phyloP scores from a whole-genome alignment of 2,329 filamentous ascomycete genomes.

The Corynespora cassiicola region DNA sequence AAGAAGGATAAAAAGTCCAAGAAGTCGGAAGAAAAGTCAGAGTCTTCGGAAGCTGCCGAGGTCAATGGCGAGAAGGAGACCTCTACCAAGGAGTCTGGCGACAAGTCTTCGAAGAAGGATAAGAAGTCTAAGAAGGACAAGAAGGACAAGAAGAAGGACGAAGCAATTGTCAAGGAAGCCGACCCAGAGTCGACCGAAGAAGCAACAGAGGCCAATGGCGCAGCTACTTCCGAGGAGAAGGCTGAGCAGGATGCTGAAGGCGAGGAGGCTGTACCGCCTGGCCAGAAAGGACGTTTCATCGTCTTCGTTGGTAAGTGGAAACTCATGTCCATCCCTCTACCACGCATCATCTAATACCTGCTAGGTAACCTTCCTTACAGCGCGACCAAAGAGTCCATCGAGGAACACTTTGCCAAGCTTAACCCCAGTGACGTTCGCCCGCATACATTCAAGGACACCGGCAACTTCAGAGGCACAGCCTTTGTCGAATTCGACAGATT shows the following conservation, averaged over 20 bases:
- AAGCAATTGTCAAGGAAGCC: neutral
- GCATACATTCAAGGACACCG: slow-evolving; percentile 44
- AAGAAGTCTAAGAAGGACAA: slow-evolving; percentile 34
- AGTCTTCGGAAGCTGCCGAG: slow-evolving; percentile 9
- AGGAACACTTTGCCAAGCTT: slow-evolving; percentile 79
- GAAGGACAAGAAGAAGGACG: slow-evolving; percentile 20
- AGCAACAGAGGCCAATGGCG: slow-evolving; percentile 22
- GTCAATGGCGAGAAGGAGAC: slow-evolving; percentile 17
- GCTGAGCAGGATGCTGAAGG: slow-evolving; percentile 21
- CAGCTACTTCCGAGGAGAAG: slow-evolving; percentile 17
- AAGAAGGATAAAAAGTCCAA: slow-evolving; percentile 30
- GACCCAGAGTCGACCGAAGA: slow-evolving; percentile 19
- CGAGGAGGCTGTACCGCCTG: slow-evolving; percentile 23
- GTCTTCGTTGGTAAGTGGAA: slow-evolving; percentile 71
- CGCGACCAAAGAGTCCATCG: slow-evolving; percentile 73
- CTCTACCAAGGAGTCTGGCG: slow-evolving; percentile 17
- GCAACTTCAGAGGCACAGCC: slow-evolving; percentile 47
- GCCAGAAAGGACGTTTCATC: slow-evolving; percentile 69
- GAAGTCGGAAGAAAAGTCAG: slow-evolving; percentile 21
- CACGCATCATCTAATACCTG: slow-evolving; percentile 21
- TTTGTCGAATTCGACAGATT: slow-evolving; percentile 86
- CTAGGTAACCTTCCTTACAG: slow-evolving; percentile 86
- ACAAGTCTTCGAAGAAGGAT: slow-evolving; percentile 24
- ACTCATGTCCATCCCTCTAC: slow-evolving; percentile 3
- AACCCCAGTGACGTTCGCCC: slow-evolving; percentile 71